These are phyloP conservation scores for Debaryomyces castellii DNA, from an alignment of 805 yeast species.

Conservation along the genomic window DNA sequence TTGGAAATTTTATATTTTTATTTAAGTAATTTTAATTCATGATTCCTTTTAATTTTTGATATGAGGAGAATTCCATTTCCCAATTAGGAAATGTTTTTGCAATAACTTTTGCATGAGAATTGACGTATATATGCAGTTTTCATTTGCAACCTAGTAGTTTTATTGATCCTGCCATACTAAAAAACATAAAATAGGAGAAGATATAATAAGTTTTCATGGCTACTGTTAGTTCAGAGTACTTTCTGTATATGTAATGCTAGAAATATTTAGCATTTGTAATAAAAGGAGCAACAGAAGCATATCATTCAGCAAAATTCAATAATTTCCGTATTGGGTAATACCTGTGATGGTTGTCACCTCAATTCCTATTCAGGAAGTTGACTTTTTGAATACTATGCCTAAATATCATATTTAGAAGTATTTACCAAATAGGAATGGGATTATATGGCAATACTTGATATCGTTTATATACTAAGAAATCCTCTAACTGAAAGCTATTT, in stretches of 20 bases:
- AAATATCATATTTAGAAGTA: neutral
- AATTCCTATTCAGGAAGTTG: slow-evolving; percentile 1
- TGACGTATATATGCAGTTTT: neutral
- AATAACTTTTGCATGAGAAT: neutral
- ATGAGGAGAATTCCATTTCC: neutral
- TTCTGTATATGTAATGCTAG: too few relatives aligned
- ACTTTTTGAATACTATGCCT: neutral
- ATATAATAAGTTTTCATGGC: too few relatives aligned
- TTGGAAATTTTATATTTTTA: neutral
- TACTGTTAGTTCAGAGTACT: too few relatives aligned
- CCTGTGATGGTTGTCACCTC: neutral
- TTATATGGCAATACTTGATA: neutral
- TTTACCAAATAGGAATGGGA: neutral
- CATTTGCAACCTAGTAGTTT: neutral
- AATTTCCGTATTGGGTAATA: slow-evolving; percentile 2
- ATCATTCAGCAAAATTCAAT: neutral
- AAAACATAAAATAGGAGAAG: too few relatives aligned
- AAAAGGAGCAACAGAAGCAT: too few relatives aligned
- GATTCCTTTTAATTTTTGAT: neutral
- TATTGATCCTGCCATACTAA: too few relatives aligned
- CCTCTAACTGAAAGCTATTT: neutral
- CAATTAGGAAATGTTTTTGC: neutral
- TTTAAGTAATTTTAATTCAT: neutral
- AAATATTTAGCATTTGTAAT: too few relatives aligned
- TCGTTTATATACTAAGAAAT: neutral